Evolutionary conservation across 495 filamentous ascomycete genomes (phyloP).

Genomic region (Aspergillus baeticus): DNA sequence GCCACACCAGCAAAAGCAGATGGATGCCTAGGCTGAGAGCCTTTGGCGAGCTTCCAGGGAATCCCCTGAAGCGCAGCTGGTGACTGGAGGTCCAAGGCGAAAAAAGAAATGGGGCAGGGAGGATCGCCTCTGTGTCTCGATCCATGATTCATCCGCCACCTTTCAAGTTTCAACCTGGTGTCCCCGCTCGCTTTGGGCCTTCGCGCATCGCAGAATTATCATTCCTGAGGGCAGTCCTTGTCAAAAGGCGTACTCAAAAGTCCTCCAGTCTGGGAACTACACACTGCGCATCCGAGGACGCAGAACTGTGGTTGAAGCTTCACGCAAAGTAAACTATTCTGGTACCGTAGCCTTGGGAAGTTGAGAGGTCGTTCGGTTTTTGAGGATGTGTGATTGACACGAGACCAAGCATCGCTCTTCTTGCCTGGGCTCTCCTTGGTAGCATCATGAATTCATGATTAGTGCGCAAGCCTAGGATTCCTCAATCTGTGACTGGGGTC

Average conservation of each 20-base stretch:
- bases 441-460: not conserved
- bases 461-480: not conserved
- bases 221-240: not conserved
- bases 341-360: not conserved
- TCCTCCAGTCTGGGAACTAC: constrained; percentile 6
- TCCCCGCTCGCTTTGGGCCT: constrained; percentile 26
- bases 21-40: constrained; percentile 22
- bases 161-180: constrained; percentile 6
- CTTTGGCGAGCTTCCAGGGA: constrained; percentile 17
- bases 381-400: not conserved
- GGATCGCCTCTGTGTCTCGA: not conserved
- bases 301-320: not conserved
- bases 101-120: constrained; percentile 13
- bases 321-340: not conserved
- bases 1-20: constrained; percentile 1
- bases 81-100: constrained; percentile 7
- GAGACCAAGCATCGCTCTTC: constrained; percentile 1
- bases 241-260: constrained; percentile 3
- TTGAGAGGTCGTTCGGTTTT: not conserved
- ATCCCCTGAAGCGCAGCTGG: constrained; percentile 5
- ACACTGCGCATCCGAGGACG: not conserved
- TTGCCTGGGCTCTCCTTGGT: not conserved
- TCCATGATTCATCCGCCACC: constrained; percentile 22
- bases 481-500: not conserved
- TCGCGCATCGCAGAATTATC: constrained; percentile 19